These are phyloP conservation scores for Allium cepa DNA, from an alignment of 106 monocot genomes.

Conservation along the genomic window DNA sequence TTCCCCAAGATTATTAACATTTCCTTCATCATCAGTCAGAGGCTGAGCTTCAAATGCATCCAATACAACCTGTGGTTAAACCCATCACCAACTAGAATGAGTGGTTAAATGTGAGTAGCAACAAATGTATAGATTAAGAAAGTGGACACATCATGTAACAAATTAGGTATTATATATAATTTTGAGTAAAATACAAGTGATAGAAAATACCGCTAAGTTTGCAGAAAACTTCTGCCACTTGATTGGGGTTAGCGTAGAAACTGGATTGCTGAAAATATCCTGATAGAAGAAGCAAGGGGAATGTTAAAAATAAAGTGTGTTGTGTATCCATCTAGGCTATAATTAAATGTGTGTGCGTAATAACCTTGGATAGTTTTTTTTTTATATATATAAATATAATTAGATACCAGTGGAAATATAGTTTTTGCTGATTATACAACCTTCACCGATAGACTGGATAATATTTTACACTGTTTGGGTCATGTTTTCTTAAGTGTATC, in stretches of 20 bases:
- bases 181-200: background rate
- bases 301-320: background rate
- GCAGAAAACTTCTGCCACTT: constrained; percentile 96
- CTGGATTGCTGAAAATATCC: constrained; percentile 87
- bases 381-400: too few relatives aligned
- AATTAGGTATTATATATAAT: background rate
- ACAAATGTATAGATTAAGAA: background rate
- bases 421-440: too few relatives aligned
- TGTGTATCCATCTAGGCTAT: background rate
- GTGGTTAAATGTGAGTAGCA: background rate
- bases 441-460: too few relatives aligned
- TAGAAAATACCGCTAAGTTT: constrained; percentile 47
- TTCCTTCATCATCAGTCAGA: constrained; percentile 90
- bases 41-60: constrained; percentile 98
- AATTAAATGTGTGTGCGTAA: background rate
- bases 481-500: too few relatives aligned
- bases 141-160: background rate
- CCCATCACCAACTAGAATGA: constrained; percentile 5
- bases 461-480: too few relatives aligned
- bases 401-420: too few relatives aligned
- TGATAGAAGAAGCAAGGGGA: constrained; percentile 14
- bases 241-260: constrained; percentile 39
- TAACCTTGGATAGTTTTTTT: too few relatives aligned
- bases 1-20: constrained; percentile 71
- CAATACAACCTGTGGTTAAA: constrained; percentile 71